phyloP scores from a whole-genome alignment of 768 basidiomycete species.

The Solioccasus polychromus region DNA sequence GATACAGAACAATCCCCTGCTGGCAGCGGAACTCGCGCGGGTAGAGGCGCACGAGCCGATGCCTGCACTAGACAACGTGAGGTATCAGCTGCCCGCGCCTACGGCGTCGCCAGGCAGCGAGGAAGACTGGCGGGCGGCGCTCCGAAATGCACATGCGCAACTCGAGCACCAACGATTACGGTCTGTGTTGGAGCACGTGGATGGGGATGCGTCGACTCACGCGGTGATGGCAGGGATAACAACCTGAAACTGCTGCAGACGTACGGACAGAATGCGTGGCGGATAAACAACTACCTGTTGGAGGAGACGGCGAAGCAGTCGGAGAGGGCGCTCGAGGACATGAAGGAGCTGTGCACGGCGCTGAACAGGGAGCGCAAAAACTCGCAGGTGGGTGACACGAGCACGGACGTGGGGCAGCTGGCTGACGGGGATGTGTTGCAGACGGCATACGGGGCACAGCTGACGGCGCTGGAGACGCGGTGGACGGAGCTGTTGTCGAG shows the following conservation, averaged over 20 bases:
- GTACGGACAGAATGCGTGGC: conserved; percentile 90
- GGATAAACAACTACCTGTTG: conserved; percentile 84
- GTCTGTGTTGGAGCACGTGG: conserved; percentile 36
- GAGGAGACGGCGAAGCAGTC: conserved; percentile 72
- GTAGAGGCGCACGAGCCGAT: conserved; percentile 67
- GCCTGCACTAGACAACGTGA: conserved; percentile 63
- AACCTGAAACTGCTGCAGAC: conserved; percentile 81
- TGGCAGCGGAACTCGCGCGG: conserved; percentile 72
- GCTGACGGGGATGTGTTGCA: conserved; percentile 29
- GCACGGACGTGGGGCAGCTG: neutral
- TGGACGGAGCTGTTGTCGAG: conserved; percentile 93
- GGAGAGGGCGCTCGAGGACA: conserved; percentile 70
- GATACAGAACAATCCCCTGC: conserved; percentile 59
- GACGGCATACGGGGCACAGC: conserved; percentile 75
- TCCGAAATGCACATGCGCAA: conserved; percentile 77
- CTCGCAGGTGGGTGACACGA: conserved; percentile 57
- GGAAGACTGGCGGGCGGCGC: conserved; percentile 71
- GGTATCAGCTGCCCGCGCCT: conserved; percentile 75
- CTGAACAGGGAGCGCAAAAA: conserved; percentile 90
- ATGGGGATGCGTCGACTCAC: conserved; percentile 1
- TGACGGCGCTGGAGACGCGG: conserved; percentile 77
- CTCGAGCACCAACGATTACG: conserved; percentile 82
- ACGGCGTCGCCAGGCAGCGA: conserved; percentile 58
- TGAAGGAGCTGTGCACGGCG: conserved; percentile 76
- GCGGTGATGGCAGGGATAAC: conserved; percentile 53